Base-by-base conservation (phyloP, 2,329 filamentous ascomycete species). In the Xylariaceae sp. region DNA sequence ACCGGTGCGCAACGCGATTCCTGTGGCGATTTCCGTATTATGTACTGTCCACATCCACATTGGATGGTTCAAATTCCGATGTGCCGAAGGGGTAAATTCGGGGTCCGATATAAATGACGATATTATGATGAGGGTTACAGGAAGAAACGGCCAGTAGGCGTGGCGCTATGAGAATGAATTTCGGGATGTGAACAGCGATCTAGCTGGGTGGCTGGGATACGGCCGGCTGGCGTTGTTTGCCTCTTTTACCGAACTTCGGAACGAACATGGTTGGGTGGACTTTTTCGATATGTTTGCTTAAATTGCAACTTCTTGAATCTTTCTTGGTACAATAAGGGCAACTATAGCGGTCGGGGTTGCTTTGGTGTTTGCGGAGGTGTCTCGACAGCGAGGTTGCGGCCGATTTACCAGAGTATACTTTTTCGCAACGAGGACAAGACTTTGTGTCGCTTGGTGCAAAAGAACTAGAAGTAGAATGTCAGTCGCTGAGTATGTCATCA, bases 311-410 rank as follows among this genome's bases (percentile, higher is more conserved):
- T 13, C 41, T 37, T 13, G 19, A 22, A 24, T 43, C 26, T 8
- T 4, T 12, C 18, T 39, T 34, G 32, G 3, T 2, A 28, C 41
- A 43, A 37, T 39, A 39, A 7, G 41, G 41, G 17, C 41, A 43
- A 4, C 11, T 3, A 16, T 39, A 39, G n/a, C 26, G 17, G n/a
- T 26, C 22, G 22, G 9, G 11, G 22, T 35, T 17, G 18, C 17
- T 18, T 31, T 43, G 41, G 11, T 31, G 17, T 13, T 24, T 36
- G 13, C 41, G 37, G 15, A 4, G 31, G 19, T 43, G 41, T 2
- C 41, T 30, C 7, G 37, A 39, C 18, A 39, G 19, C 13, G 37
- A 39, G 13, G 41, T 31, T 17, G 4, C 1, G 3, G 41, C 41
- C 12, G 16, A 39, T 18, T 37, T 36, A 18, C 41, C 41, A 13